Evolutionary conservation across 345 rosid genomes (phyloP).

Genomic region (Crucihimalaya himalaica): DNA sequence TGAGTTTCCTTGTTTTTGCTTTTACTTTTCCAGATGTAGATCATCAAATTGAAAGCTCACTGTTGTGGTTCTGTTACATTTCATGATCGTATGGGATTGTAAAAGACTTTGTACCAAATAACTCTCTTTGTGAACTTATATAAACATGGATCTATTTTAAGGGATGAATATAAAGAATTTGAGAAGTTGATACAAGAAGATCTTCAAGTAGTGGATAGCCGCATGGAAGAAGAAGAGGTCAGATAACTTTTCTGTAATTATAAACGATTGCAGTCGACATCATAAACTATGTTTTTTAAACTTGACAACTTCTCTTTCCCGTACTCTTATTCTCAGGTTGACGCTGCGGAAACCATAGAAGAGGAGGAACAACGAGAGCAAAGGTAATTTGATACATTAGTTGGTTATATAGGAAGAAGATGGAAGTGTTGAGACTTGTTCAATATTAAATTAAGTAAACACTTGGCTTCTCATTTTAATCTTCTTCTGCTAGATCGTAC

Average conservation of each 20-base stretch:
- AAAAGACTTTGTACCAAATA: neutral
- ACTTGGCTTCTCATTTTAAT: neutral
- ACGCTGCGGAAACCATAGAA: slow-evolving; percentile 95
- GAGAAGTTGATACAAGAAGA: slow-evolving; percentile 94
- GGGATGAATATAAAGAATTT: slow-evolving; percentile 94
- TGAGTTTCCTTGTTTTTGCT: slow-evolving; percentile 45
- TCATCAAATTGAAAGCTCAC: neutral
- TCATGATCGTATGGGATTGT: neutral
- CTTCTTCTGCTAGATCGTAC: slow-evolving; percentile 49
- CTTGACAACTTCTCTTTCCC: neutral
- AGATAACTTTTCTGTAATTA: neutral
- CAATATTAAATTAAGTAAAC: neutral
- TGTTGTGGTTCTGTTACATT: neutral
- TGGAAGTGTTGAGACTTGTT: neutral
- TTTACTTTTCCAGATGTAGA: neutral
- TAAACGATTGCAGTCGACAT: neutral
- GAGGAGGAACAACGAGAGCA: slow-evolving; percentile 86
- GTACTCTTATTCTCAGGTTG: slow-evolving; percentile 56
- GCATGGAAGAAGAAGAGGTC: slow-evolving; percentile 98
- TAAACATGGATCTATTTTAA: slow-evolving; percentile 24
- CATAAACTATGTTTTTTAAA: neutral
- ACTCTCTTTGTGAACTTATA: slow-evolving; percentile 10
- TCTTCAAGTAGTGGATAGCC: slow-evolving; percentile 80
- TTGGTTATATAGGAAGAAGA: slow-evolving; percentile 9
- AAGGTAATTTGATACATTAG: slow-evolving; percentile 46